Evolutionary conservation across 23 red algal genomes (phyloP).

Genomic region (Gracilariopsis chorda): DNA sequence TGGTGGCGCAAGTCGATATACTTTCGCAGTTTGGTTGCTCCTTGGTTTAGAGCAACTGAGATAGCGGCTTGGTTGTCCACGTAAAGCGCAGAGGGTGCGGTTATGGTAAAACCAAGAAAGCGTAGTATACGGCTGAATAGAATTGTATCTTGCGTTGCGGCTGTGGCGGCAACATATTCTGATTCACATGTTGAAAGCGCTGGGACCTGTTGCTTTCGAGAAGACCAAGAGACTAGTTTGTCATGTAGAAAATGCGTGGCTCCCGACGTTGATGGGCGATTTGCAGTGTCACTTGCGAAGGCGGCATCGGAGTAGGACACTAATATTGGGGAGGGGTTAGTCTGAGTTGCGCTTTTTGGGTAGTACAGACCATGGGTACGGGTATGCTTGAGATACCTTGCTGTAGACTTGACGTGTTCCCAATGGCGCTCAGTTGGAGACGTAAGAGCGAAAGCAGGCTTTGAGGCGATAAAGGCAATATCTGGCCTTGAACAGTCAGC

Average conservation of each 20-base stretch:
- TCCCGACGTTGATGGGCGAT: not conserved
- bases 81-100: not conserved
- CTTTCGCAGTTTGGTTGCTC: constrained; percentile 1
- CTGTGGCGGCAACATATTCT: not conserved
- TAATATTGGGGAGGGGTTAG: not conserved
- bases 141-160: not conserved
- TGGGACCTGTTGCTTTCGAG: not conserved
- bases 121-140: not conserved
- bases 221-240: not conserved
- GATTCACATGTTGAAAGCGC: constrained; percentile 22
- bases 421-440: not conserved
- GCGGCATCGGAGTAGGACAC: not conserved
- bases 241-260: not conserved
- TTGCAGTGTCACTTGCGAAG: not conserved
- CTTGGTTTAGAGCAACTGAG: not conserved
- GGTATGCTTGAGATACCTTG: not conserved
- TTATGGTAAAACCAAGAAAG: not conserved
- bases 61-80: not conserved
- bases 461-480: not conserved
- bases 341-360: not conserved
- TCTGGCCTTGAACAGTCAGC: not conserved
- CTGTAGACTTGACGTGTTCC: not conserved
- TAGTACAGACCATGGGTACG: not conserved
- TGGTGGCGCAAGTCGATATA: constrained; percentile 31
- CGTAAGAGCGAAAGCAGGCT: not conserved